These are phyloP conservation scores for Aspergillus tamarii DNA, from an alignment of 2,329 filamentous ascomycete genomes.

Conservation along the genomic window DNA sequence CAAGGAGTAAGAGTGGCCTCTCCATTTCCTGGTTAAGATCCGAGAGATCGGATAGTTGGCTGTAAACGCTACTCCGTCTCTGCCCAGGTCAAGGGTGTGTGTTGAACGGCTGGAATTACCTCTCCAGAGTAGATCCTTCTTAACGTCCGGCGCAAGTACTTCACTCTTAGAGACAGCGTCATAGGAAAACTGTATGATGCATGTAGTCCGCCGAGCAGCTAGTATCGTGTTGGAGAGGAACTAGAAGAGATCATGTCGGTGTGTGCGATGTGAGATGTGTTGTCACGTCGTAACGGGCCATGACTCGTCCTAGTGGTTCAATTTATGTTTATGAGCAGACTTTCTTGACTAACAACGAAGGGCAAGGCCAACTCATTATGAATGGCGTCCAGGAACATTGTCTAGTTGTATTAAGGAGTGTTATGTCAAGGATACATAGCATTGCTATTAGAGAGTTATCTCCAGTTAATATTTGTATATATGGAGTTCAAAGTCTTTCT, in stretches of 20 bases:
- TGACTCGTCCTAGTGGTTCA: not conserved
- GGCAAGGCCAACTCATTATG: not conserved
- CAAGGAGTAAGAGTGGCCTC: not conserved
- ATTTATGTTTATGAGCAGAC: not conserved
- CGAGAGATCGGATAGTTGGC: not conserved
- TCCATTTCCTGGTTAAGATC: not conserved
- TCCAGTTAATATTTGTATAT: not conserved
- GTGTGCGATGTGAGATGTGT: conserved; percentile 3
- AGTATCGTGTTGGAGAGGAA: not conserved
- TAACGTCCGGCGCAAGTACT: not conserved
- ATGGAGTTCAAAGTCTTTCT: not conserved
- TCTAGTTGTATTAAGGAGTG: not conserved
- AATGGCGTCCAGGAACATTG: not conserved
- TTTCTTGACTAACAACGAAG: not conserved
- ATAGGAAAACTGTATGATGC: not conserved
- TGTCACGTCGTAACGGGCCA: not conserved
- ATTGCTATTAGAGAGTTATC: not conserved
- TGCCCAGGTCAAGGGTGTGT: no score
- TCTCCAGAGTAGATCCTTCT: conserved; percentile 1
- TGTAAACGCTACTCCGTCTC: not conserved
- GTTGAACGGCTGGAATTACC: not conserved
- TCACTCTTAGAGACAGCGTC: not conserved
- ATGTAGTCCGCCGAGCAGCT: not conserved
- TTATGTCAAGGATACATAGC: not conserved
- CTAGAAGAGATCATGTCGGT: conserved; percentile 4